Evolutionary conservation across 192 early-diverging fungal genomes (phyloP).

Genomic region (Backusella westeae): DNA sequence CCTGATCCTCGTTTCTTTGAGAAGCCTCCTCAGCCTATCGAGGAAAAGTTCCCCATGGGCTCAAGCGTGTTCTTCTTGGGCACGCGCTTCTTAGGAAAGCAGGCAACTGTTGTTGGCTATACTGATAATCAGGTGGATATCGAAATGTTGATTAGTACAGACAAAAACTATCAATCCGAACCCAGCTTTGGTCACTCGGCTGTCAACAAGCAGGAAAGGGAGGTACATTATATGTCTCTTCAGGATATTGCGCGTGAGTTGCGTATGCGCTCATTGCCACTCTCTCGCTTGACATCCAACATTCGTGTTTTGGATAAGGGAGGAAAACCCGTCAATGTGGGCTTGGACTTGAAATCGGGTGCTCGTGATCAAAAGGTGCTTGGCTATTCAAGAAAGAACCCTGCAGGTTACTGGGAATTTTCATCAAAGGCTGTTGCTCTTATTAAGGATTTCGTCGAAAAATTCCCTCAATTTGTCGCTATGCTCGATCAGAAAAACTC

Average conservation of each 20-base stretch:
- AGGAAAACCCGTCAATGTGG: constrained; percentile 69
- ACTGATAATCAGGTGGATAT: constrained; percentile 38
- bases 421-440: constrained; percentile 75
- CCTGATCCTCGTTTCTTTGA: constrained; percentile 77
- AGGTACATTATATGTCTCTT: constrained; percentile 42
- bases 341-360: constrained; percentile 92
- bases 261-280: constrained; percentile 58
- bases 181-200: constrained; percentile 50
- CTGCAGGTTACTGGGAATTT: constrained; percentile 81
- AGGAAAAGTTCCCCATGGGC: constrained; percentile 68
- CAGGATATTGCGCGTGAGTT: constrained; percentile 69
- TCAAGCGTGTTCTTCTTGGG: constrained; percentile 84
- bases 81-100: constrained; percentile 66
- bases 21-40: constrained; percentile 61
- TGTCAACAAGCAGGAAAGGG: constrained; percentile 27
- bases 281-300: constrained; percentile 85
- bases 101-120: constrained; percentile 66
- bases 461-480: constrained; percentile 52
- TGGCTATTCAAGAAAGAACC: constrained; percentile 79
- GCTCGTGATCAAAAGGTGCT: constrained; percentile 80
- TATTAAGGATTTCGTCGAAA: constrained; percentile 65
- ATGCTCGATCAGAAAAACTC: not conserved
- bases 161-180: constrained; percentile 26
- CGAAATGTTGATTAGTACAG: constrained; percentile 39
- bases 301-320: constrained; percentile 63